phyloP scores from a whole-genome alignment of 106 monocot species.

The Allium cepa region DNA sequence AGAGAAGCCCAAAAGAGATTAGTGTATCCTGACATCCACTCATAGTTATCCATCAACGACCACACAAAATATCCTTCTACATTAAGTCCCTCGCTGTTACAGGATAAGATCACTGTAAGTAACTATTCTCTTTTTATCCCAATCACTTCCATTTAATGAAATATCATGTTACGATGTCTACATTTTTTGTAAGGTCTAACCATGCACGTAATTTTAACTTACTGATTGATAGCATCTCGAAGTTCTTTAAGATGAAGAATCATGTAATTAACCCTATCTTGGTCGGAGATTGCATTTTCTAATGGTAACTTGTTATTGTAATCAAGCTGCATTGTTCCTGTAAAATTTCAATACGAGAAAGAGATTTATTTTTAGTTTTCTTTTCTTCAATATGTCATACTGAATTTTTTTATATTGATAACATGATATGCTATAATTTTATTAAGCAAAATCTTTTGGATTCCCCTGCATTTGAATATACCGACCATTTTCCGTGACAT shows the following conservation, averaged over 20 bases:
- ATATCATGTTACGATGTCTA: no score
- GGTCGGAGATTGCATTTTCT: background rate
- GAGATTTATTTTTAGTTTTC: background rate
- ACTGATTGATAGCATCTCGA: background rate
- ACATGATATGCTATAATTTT: background rate
- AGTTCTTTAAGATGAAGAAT: background rate
- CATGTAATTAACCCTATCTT: background rate
- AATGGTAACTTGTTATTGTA: background rate
- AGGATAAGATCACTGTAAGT: no score
- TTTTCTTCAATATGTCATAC: no score
- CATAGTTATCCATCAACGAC: conserved; percentile 46
- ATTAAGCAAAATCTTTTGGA: no score
- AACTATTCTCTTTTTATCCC: no score
- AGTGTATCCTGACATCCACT: conserved; percentile 34
- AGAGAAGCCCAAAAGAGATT: conserved; percentile 31
- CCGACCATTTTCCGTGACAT: conserved; percentile 18
- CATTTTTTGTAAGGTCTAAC: no score
- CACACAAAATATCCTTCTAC: conserved; percentile 50
- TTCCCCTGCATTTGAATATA: background rate
- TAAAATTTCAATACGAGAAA: background rate
- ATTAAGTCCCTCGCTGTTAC: conserved; percentile 15
- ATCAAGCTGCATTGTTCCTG: background rate
- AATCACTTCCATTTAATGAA: no score
- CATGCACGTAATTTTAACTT: background rate
- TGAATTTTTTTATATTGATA: background rate